Evolutionary conservation across 2,329 filamentous ascomycete genomes (phyloP), one percentile per base, ranked within the genome.

Genomic region (Fusarium sublunatum): DNA sequence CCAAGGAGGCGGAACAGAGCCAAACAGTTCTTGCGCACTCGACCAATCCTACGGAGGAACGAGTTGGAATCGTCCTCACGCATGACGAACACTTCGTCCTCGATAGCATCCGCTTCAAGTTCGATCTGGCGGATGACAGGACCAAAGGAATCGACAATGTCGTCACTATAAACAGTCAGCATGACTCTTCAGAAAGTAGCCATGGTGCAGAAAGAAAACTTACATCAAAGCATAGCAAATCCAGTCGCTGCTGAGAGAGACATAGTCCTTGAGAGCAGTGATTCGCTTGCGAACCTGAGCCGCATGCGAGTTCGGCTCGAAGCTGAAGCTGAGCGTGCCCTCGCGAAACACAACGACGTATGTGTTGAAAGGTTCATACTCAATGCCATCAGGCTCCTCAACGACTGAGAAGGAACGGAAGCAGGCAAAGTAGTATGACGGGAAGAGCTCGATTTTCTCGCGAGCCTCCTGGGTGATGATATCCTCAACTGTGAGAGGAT

Each of bases 221-320:
- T 82, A 92, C 89, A 99, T 98, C 73, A 99, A 84, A 39, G 95
- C 95, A 74, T 99, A 99, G 81, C 95, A 99, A 69, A 98, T 96
- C 94, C 96, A 99, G 78, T 99, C 95, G 68, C 93, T 93, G 74
- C 92, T 96, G 35, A 99, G 84, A 61, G 93, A 89, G 70, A 98
- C 91, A 73, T 97, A 98, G 73, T 99, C 95, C 73, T 96, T 94
- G 53, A 99, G 83, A 68, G 92, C 91, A 24, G 92, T 89, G 71
- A 99, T 98, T 76, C 95, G 88, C 81, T 91, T 93, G 66, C 94
- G 88, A 25, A 99, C 95, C 65, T 95, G 92, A 39, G 89, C 85
- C 11, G 93, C 92, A 75, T 99, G 95, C 3, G 88, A 87, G 72
- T 96, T 97, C 12, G 90, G 90, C 43, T 87, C 88, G 75, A 97